A percentile compares a stretch with the other conserved stretches of the same genome.
phyloP scores from a whole-genome alignment of 345 rosid species.

The Gossypium thurberi region DNA sequence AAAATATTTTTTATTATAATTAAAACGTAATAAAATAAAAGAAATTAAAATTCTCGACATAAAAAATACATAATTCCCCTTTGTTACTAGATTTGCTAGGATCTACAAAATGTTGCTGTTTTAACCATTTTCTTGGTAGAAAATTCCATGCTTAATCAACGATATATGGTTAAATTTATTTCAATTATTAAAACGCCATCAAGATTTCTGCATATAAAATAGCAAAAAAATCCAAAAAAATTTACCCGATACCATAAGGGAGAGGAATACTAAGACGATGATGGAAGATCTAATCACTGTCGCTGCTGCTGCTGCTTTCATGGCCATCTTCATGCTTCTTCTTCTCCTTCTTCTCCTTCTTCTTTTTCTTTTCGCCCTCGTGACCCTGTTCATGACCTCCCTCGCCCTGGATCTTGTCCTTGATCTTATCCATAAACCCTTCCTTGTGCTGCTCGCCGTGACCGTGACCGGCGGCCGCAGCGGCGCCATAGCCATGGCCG shows the following conservation, averaged over 20 bases:
- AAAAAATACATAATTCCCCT: too few species aligned
- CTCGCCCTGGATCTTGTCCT: conserved; percentile 39
- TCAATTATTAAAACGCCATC: too few species aligned
- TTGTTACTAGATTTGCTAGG: too few species aligned
- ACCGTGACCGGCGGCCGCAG: not conserved
- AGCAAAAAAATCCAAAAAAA: not conserved
- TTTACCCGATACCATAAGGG: not conserved
- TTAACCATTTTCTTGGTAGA: too few species aligned
- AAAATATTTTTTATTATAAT: too few species aligned
- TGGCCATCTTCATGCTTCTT: conserved; percentile 26
- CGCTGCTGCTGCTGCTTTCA: conserved; percentile 47
- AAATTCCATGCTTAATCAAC: too few species aligned
- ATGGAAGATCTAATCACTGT: conserved; percentile 35
- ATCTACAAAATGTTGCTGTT: too few species aligned
- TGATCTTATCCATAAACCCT: conserved; percentile 37
- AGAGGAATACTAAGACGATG: not conserved
- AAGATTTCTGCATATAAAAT: not conserved
- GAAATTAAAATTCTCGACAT: too few species aligned
- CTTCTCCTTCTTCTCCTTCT: conserved; percentile 14
- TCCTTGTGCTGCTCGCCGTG: conserved; percentile 19
- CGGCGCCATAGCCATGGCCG: too few species aligned
- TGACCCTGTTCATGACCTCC: conserved; percentile 13
- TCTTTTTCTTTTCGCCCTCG: conserved; percentile 4
- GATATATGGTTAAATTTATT: too few species aligned
- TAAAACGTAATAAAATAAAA: too few species aligned